Base-by-base conservation (phyloP, 345 rosid genomes). In the Mercurialis annua region DNA sequence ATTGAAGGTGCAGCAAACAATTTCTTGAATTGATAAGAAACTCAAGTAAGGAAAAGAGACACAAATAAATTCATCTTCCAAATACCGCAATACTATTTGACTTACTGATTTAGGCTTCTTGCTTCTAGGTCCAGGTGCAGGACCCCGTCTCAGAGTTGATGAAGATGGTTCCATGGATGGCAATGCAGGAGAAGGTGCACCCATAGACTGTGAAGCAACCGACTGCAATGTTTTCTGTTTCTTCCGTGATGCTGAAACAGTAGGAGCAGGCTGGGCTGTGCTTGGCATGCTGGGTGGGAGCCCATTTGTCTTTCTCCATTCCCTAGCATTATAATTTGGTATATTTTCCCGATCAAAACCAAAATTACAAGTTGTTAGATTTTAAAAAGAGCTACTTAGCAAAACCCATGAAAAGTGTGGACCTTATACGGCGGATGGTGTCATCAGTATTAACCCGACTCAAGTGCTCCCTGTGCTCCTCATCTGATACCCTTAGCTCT, bases 401-500 rank as follows among this genome's bases (percentile, higher is more conserved):
- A 64, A 44, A 51, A 20, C 59, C 24, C 60, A 57, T 62, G 55
- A 69, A 62, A 68, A 70, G 62, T 73, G 62, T 71, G 77, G 47
- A 95, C 99, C 99, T 95, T 84, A 95, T 95, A 75, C 81, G 77
- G 61, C 77, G 81, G 72, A 92, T 83, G 59, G 86, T 78, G 71
- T 90, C 96, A 79, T 95, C 99, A 14, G 90, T 83, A 78, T 92
- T 85, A 76, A 92, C 98, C 82, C 87, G 81, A 51, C 96, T 80
- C 62, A 95, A 76, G 66, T 90, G 85, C 85, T 80, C 86, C 68
- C 99, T 78, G 62, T 95, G 98, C 81, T 92, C 97, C 81, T 92
- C 94, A 77, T 92, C 99, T 73, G 98, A 90, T 57, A 95, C 98
- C 76, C 97, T 80, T 70, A 95, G 80, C 79, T 95, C 99, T 78